Evolutionary conservation across 169 alveolate species (phyloP), one percentile per base, ranked within the genome.

Genomic region (Cytauxzoon felis): DNA sequence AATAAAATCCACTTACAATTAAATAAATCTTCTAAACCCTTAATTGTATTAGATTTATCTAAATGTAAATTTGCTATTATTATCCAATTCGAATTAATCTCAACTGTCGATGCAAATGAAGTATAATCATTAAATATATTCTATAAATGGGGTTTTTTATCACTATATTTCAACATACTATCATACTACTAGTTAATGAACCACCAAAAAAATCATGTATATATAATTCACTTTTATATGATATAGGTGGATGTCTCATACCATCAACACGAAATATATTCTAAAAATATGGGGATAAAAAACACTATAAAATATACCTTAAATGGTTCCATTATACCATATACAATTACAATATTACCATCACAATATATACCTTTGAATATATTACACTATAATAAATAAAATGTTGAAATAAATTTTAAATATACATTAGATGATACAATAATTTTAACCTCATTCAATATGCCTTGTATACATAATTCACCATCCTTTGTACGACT

Each of bases 201-300:
- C 85, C 85, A 3, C 80, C 78, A 30, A 75, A 75, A 32, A 49
- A 63, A 23, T 75, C 76, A 16, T 59, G 64, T 19, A 23, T 30
- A 18, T 40, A 60, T 24, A 75, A 27, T 2, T 64, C 71, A n/a
- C 42, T 65, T 16, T 64, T 34, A 7, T 24, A 43, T 16, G 41
- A 16, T 9, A 48, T 41, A 38, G 91, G 91, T 1, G 91, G 91
- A 49, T 84, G 91, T 60, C 47, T 73, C 16, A 84, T 65, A 29
- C 65, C 87, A n/a, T 65, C 60, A 29, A 61, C 91, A 56, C 23
- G 79, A 40, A 24, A 84, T 62, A 3, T 80, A 36, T 34, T 79
- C 87, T 54, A 70, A 75, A 33, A 23, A 36, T 5, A 19, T 6
- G n/a, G 32, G 24, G 1, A 21, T 5, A 16, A 19, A 11, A 11